Base-by-base conservation (phyloP, 257 asterid species). In the Buddleja alternifolia region DNA sequence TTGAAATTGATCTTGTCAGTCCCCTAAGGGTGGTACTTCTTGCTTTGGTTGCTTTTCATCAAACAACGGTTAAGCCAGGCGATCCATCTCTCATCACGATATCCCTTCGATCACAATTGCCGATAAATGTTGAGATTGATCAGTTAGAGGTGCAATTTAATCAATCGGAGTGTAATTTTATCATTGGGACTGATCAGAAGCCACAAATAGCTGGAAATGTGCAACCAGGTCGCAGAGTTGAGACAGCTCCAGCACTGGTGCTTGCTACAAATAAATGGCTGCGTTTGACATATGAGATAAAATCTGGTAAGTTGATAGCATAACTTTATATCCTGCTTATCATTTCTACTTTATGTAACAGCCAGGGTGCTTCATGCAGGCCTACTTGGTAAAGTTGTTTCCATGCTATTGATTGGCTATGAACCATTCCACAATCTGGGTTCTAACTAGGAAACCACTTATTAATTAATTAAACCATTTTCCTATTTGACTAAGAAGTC, bases 121-220 rank as follows among this genome's bases (percentile, higher is more conserved):
- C 99, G 0, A 80, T 68, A 60, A 76, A 80, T 60, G 82, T 91
- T 59, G 99, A 91, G 81, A 82, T 94, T 46, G 99, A 94, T 81
- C 99, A 91, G 84, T 77, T 94, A 77, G 99, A 94, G 86, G 89
- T 94, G 78, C 99, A 89, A 71, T 94, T 94, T 69, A 94, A 94
- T 80, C 97, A 94, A 74, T 81, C 97, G 0, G 97, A 94, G 55
- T 91, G 95, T 73, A 91, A 89, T 80, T 91, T 94, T 83, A 84
- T 84, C 71, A 81, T 94, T 79, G 80, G 83, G 40, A 94, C 89
- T 84, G 90, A 85, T 77, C 91, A 82, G 84, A 87, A 93, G 83
- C 87, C 95, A 66, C 80, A 83, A 50, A 66, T 72, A 76, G 88
- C 93, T 83, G 81, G 91, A 63, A 70, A 80, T 73, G 80, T 86